A percentile compares a stretch with the other conserved stretches of the same genome.
phyloP scores from a whole-genome alignment of 1,139 yeast species.

The Saccharomyces hybrid region DNA sequence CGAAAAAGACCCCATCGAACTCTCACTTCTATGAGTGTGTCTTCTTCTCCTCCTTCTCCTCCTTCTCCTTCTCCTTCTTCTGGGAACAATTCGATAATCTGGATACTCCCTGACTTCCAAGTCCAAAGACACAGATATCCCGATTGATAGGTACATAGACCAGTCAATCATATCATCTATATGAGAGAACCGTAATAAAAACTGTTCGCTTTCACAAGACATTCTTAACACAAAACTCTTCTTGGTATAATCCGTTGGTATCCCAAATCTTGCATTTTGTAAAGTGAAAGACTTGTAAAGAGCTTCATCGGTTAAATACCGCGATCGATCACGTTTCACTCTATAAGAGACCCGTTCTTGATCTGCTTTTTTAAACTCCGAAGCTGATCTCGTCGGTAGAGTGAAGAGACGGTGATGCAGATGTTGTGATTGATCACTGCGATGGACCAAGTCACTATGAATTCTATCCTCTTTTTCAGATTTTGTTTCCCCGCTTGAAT shows the following conservation, averaged over 20 bases:
- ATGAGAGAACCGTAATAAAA: conserved; percentile 47
- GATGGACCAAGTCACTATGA: background rate
- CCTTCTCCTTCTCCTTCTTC: conserved; percentile 46
- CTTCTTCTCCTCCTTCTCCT: conserved; percentile 15
- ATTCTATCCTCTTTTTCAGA: conserved; percentile 1
- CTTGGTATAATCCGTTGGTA: conserved; percentile 54
- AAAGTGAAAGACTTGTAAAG: conserved; percentile 53
- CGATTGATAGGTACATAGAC: conserved; percentile 52
- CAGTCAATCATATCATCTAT: conserved; percentile 57
- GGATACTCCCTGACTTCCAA: conserved; percentile 53
- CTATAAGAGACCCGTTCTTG: conserved; percentile 27
- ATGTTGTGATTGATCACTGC: conserved; percentile 8
- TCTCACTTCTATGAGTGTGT: conserved; percentile 11
- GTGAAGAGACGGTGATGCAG: conserved; percentile 8
- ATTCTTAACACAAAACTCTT: conserved; percentile 44
- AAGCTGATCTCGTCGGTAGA: conserved; percentile 14
- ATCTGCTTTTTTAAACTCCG: conserved; percentile 25
- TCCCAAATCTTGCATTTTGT: conserved; percentile 61
- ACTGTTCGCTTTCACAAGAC: conserved; percentile 62
- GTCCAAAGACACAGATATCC: conserved; percentile 60
- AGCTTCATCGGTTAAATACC: conserved; percentile 30
- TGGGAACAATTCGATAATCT: conserved; percentile 62
- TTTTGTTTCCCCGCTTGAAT: conserved; percentile 23
- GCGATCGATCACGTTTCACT: conserved; percentile 23
- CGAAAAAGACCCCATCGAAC: background rate